Conservation (phyloP, 2,329 filamentous ascomycete genomes). For the Neophaeococcomyces aloes region DNA sequence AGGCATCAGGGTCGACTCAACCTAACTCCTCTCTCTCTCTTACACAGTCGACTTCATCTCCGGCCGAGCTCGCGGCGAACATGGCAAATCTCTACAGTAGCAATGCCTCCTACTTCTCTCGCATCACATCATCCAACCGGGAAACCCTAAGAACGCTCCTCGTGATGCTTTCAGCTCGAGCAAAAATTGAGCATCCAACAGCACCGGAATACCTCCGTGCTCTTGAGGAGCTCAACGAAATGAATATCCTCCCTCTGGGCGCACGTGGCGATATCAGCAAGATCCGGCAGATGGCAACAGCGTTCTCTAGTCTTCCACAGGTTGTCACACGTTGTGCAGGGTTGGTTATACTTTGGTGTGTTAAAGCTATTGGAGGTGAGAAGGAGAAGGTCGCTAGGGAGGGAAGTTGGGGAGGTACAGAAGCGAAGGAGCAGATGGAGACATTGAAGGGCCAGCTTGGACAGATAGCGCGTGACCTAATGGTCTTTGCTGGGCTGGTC, state of each 20-base stretch:
- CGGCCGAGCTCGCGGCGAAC: slow-evolving; percentile 50
- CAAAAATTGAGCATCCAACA: slow-evolving; percentile 40
- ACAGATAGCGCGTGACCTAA: slow-evolving; percentile 71
- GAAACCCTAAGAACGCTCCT: slow-evolving; percentile 51
- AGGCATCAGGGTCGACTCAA: slow-evolving; percentile 28
- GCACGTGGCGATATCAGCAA: slow-evolving; percentile 50
- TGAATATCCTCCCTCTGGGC: slow-evolving; percentile 18
- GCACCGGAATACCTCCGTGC: slow-evolving; percentile 44
- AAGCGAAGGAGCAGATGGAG: slow-evolving; percentile 30
- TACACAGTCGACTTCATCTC: slow-evolving; percentile 54
- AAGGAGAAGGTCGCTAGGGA: slow-evolving; percentile 54
- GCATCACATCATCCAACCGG: slow-evolving; percentile 48
- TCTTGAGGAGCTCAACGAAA: slow-evolving; percentile 38
- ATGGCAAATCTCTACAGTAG: slow-evolving; percentile 53
- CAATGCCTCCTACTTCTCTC: slow-evolving; percentile 50
- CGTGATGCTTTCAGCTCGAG: slow-evolving; percentile 51
- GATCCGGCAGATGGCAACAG: slow-evolving; percentile 70
- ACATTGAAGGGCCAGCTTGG: slow-evolving; percentile 24
- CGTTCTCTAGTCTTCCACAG: slow-evolving; percentile 67
- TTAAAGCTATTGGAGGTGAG: slow-evolving; percentile 72
- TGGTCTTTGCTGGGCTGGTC: slow-evolving; percentile 86
- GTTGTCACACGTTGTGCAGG: slow-evolving; percentile 82
- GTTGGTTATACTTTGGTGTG: slow-evolving; percentile 86
- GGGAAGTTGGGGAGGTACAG: slow-evolving; percentile 57
- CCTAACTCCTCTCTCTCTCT: slow-evolving; percentile 45